Evolutionary conservation across 2,329 filamentous ascomycete species (phyloP).

Genomic region (Ceratocystis variospora): DNA sequence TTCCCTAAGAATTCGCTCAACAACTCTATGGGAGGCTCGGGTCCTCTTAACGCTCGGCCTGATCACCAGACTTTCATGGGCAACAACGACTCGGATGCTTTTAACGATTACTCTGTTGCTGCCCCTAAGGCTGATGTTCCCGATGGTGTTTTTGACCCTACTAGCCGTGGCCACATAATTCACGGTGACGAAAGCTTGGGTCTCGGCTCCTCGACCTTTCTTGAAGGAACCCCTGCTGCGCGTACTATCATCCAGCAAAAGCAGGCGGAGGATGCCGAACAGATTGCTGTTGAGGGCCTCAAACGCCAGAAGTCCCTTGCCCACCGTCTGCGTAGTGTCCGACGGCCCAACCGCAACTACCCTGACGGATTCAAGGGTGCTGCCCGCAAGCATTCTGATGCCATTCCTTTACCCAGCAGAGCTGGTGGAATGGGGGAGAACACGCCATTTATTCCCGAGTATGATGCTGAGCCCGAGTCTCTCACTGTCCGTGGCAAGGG

Average conservation of each 20-base stretch:
- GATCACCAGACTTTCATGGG: constrained; percentile 86
- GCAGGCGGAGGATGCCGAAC: constrained; percentile 53
- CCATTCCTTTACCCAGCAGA: constrained; percentile 20
- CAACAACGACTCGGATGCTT: constrained; percentile 64
- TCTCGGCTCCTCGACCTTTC: constrained; percentile 84
- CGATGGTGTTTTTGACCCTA: constrained; percentile 49
- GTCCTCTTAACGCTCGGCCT: constrained; percentile 66
- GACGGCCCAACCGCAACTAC: constrained; percentile 31
- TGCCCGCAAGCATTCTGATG: constrained; percentile 30
- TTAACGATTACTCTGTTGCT: constrained; percentile 57
- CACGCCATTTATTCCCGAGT: constrained; percentile 37
- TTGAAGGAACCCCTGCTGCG: constrained; percentile 84
- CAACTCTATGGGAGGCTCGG: constrained; percentile 77
- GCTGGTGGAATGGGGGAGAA: constrained; percentile 17
- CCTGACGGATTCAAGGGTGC: constrained; percentile 32
- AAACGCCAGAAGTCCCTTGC: constrained; percentile 90
- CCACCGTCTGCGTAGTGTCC: constrained; percentile 77
- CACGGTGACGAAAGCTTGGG: constrained; percentile 76
- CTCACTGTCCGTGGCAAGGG: constrained; percentile 33
- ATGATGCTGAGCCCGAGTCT: constrained; percentile 42
- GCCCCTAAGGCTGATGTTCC: constrained; percentile 24
- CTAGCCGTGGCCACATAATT: constrained; percentile 52
- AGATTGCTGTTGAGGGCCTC: constrained; percentile 43
- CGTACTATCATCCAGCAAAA: constrained; percentile 62
- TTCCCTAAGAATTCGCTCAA: constrained; percentile 89